Evolutionary conservation across 768 basidiomycete genomes (phyloP).

Genomic region (Russula sp.): DNA sequence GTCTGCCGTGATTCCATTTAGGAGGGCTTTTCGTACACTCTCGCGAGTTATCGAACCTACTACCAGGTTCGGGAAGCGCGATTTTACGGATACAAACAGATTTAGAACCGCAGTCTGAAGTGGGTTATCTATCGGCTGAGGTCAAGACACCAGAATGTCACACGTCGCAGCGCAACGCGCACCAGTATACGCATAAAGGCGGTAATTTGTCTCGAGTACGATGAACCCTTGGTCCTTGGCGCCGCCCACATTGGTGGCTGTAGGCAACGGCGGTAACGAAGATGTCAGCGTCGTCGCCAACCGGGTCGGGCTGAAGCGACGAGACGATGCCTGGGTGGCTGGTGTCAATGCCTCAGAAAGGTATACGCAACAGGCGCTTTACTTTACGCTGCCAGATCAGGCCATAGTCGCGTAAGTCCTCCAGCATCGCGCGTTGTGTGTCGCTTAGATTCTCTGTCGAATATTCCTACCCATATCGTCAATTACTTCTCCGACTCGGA

Average conservation of each 20-base stretch:
- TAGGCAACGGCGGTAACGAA: slow-evolving; percentile 73
- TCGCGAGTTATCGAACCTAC: slow-evolving; percentile 93
- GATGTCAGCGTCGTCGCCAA: slow-evolving; percentile 92
- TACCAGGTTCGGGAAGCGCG: slow-evolving; percentile 95
- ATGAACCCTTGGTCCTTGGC: slow-evolving; percentile 81
- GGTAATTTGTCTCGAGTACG: slow-evolving; percentile 96
- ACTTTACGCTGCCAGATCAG: slow-evolving; percentile 84
- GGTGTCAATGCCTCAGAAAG: neutral
- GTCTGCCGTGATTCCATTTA: slow-evolving; percentile 92
- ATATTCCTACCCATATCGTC: slow-evolving; percentile 59
- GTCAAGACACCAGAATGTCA: neutral
- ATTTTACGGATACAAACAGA: slow-evolving; percentile 86
- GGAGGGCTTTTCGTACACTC: slow-evolving; percentile 88
- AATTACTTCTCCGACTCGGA: slow-evolving; percentile 7
- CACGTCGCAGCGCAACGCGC: slow-evolving; percentile 18
- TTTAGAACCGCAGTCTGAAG: slow-evolving; percentile 94
- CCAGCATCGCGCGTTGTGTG: slow-evolving; percentile 80
- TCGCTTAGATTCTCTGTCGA: slow-evolving; percentile 71
- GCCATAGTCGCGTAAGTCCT: slow-evolving; percentile 91
- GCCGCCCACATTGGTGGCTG: slow-evolving; percentile 46
- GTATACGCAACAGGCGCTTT: neutral
- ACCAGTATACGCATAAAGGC: slow-evolving; percentile 97
- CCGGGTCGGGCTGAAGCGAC: slow-evolving; percentile 89
- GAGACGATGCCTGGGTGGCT: slow-evolving; percentile 51
- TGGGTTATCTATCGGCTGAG: slow-evolving; percentile 64